These are phyloP conservation scores for Globisporangium barbulae DNA, from an alignment of 352 stramenopile genomes.

Conservation along the genomic window DNA sequence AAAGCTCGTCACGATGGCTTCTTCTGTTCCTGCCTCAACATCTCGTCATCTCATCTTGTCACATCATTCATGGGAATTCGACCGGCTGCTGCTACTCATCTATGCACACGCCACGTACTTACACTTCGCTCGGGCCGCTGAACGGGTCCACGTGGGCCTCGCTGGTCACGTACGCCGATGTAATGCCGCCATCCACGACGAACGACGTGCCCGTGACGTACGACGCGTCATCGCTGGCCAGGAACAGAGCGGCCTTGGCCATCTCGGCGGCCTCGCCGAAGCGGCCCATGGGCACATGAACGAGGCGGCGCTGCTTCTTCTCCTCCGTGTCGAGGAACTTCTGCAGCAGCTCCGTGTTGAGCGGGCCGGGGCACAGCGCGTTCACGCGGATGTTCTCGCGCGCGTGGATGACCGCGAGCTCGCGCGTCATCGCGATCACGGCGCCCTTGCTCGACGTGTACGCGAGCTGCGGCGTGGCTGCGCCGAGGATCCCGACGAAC, in stretches of 20 bases:
- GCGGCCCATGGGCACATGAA: conserved; percentile 86
- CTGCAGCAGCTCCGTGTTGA: conserved; percentile 86
- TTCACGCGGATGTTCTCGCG: conserved; percentile 89
- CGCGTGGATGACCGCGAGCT: conserved; percentile 82
- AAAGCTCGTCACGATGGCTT: not conserved
- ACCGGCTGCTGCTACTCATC: not conserved
- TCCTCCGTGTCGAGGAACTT: conserved; percentile 84
- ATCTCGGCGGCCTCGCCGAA: conserved; percentile 87
- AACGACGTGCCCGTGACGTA: conserved; percentile 88
- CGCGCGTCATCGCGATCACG: conserved; percentile 83
- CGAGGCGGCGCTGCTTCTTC: conserved; percentile 83
- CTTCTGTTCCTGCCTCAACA: not conserved
- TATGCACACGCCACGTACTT: conserved; percentile 8
- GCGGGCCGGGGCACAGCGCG: conserved; percentile 74
- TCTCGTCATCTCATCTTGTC: conserved; percentile 1
- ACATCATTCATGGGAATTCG: not conserved
- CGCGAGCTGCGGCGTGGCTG: conserved; percentile 82
- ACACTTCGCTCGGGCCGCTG: conserved; percentile 73
- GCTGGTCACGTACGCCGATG: conserved; percentile 81
- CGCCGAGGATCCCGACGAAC: conserved; percentile 79
- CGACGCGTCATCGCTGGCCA: conserved; percentile 80
- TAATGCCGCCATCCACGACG: conserved; percentile 87
- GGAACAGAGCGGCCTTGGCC: conserved; percentile 85
- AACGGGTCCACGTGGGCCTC: conserved; percentile 80
- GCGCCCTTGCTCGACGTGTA: conserved; percentile 89